Conservation (phyloP, 2,329 filamentous ascomycete genomes). For the Sporothrix humicola region DNA sequence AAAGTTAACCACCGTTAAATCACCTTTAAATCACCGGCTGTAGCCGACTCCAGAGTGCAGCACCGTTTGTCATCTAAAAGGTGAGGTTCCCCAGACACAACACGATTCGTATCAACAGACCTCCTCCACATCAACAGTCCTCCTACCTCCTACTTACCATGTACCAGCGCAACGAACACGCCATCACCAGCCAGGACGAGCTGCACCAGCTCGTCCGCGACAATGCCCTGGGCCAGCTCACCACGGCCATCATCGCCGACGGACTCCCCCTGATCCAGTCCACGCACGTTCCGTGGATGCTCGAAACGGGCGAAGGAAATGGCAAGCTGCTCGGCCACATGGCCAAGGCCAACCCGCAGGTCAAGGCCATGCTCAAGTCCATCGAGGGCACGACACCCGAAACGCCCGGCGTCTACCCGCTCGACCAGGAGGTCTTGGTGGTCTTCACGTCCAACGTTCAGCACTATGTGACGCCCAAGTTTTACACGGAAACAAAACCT, state of each 20-base stretch:
- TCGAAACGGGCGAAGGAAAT: slow-evolving; percentile 52
- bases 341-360: slow-evolving; percentile 67
- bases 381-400: slow-evolving; percentile 37
- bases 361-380: slow-evolving; percentile 63
- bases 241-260: slow-evolving; percentile 62
- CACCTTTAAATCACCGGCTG: no score
- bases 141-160: slow-evolving; percentile 46
- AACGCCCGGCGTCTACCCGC: slow-evolving; percentile 32
- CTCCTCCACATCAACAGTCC: not conserved
- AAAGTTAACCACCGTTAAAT: no score
- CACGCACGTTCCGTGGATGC: slow-evolving; percentile 65
- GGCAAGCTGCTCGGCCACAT: slow-evolving; percentile 64
- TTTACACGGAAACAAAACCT: slow-evolving; percentile 70
- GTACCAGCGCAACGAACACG: slow-evolving; percentile 63
- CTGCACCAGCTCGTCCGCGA: slow-evolving; percentile 63
- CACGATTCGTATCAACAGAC: not conserved
- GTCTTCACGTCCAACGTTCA: slow-evolving; percentile 65
- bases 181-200: slow-evolving; percentile 54
- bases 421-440: slow-evolving; percentile 63
- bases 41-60: no score
- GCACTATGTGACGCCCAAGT: slow-evolving; percentile 72
- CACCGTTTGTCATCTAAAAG: no score
- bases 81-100: no score
- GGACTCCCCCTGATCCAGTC: slow-evolving; percentile 59
- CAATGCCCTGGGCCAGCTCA: slow-evolving; percentile 67